Base-by-base conservation (phyloP, 495 filamentous ascomycete species). In the Talaromyces thailandensis region DNA sequence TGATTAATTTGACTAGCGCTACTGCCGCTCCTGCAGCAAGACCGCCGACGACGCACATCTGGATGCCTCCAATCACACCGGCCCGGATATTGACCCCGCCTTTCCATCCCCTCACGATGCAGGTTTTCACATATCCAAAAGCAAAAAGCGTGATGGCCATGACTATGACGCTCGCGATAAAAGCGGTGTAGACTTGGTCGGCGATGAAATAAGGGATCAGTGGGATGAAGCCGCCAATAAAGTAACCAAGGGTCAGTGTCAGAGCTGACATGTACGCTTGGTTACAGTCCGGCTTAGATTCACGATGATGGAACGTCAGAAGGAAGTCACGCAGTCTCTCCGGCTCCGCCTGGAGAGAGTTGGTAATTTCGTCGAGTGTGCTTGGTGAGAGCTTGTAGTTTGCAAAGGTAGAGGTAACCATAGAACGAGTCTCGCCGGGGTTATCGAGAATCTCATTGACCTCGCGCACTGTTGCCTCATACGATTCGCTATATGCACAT, bases 31-130 rank as follows among this genome's bases (percentile, higher is more conserved):
- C 78, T 0, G 87, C 87, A 28, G 88, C 87, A 56, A 88, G 71
- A 28, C 84, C 85, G 50, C 87, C 88, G 40, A 91, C 77, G 26
- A 84, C 63, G 53, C 84, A 78, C 86, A 90, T 91, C 64, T 87
- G 79, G 9, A 85, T 62, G 3, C 86, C 87, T 6, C 76, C 77
- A 64, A 73, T 71, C 9, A 81, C 64, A 5, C 70, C 77, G 51
- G 74, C 76, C 58, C 73, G 26, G 45, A 82, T 64, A 58, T 81
- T 77, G 16, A 70, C 74, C 56, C 63, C 66, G 4, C 70, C 70
- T 56, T 57, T 63, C 76, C 70, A 79, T 60, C 71, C 76, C 32
- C 68, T 66, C 57, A 75, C 77, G 67, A 74, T 83, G 57, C 66
- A 79, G 58, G 76, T 80, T 70, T 84, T 84, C 45, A 76, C 61